Evolutionary conservation across 1,139 yeast genomes (phyloP), one percentile per base, ranked within the genome.

Genomic region (Casaregolazyma lundiana): DNA sequence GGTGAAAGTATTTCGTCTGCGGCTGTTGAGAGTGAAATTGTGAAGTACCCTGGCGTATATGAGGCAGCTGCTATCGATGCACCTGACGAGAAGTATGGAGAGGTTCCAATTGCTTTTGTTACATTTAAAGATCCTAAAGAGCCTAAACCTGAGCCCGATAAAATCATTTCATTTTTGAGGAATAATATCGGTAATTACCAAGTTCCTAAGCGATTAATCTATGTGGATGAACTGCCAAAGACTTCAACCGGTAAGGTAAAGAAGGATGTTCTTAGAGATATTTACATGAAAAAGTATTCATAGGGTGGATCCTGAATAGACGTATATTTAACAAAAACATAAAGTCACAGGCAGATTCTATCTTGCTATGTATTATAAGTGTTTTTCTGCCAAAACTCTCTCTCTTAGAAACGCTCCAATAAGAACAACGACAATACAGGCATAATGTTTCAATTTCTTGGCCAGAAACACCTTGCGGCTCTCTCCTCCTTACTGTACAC

Each of bases 1-100:
- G 94, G 94, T 49, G 94, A 84, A 62, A 84, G 84, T 62, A 79
- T 84, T 48, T 81, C 90, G 1, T 87, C 92, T 2, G 92, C 84
- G 55, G 81, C 78, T 54, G 80, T 84, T 43, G 94, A 84, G 61
- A 79, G 78, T 56, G 69, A 69, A 20, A 79, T 84, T 52, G 69
- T 81, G 45, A 71, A 81, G 49, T 64, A 63, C 48, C 63, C 60
- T 7, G 55, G 55, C 15, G 61, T 67, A 8, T 55, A 65, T 26
- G 71, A 67, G 46, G 65, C 60, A 18, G 68, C 70, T 2, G 69
- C 67, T 11, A 62, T 66, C 13, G 70, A 68, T 2, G 51, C 63
- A 11, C 67, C 67, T 13, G 68, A 67, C 47, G 58, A 54, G 17
- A 62, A 60, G 44, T 67, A 60, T 48, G 71, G 70, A 8, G 71